Evolutionary conservation across 2,329 filamentous ascomycete species (phyloP), one percentile per base, ranked within the genome.

Genomic region (Fusarium xylarioides): DNA sequence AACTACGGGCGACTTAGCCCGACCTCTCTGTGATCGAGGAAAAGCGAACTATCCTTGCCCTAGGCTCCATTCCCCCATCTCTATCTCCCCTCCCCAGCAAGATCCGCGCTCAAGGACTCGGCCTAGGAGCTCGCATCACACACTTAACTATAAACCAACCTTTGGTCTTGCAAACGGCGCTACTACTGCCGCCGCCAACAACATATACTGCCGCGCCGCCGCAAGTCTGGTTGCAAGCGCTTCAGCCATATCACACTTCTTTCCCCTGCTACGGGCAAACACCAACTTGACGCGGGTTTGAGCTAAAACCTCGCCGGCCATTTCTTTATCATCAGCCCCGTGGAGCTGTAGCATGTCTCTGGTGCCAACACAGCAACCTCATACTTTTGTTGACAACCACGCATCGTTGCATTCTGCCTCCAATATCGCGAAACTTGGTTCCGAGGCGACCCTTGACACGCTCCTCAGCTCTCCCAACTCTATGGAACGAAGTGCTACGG

Each of bases 401-500:
- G 68, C 69, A 66, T 74, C 74, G 65, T 58, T 77, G 66, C 70
- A 68, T 35, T 65, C 72, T 65, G 63, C 73, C 38, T 68, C 72
- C 65, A 67, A 74, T 54, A 64, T 60, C 61, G 57, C 55, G 59
- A 72, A 72, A 66, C 66, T 75, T 71, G 73, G 73, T 64, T 76
- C 74, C 73, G 73, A 80, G 74, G 73, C 74, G 52, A 78, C 75
- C 63, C 47, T 77, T 66, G 70, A 75, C 71, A 71, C 72, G 63
- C 74, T 78, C 62, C 69, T 75, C 72, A 61, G 67, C 63, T 74
- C 70, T 63, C 66, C 71, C 75, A 80, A 67, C 79, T 83, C 81
- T 85, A 89, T 89, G 88, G 88, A 90, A 85, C 87, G 87, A 82
- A 84, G 84, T 88, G 88, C 90, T 81, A 85, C 91, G 86, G 92